phyloP scores from a whole-genome alignment of 2,329 filamentous ascomycete species.

The Xylariales sp. region DNA sequence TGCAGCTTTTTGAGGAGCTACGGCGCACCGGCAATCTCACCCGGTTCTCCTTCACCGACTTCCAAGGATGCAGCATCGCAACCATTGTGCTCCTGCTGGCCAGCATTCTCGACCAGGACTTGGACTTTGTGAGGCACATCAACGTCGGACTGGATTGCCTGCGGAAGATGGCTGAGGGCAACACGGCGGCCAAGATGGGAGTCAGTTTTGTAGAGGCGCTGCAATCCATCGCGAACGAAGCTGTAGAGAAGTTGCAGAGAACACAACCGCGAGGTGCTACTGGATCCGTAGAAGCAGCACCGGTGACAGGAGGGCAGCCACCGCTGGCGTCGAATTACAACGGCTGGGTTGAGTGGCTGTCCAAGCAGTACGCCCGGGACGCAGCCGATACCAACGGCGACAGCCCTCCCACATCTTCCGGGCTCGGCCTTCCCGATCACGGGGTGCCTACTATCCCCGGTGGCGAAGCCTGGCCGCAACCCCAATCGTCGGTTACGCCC shows the following conservation, averaged over 20 bases:
- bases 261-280: not conserved
- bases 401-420: not conserved
- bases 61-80: slow-evolving; percentile 32
- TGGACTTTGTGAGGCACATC: slow-evolving; percentile 22
- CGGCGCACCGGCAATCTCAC: slow-evolving; percentile 23
- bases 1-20: slow-evolving; percentile 25
- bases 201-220: slow-evolving; percentile 22
- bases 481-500: not conserved
- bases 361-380: slow-evolving; percentile 3
- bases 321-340: slow-evolving; percentile 3
- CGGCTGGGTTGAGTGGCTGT: slow-evolving; percentile 4
- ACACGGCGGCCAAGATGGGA: slow-evolving; percentile 21
- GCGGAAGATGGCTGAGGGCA: slow-evolving; percentile 27
- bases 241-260: slow-evolving; percentile 10
- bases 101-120: slow-evolving; percentile 28
- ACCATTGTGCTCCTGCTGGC: slow-evolving; percentile 28
- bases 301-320: slow-evolving; percentile 8
- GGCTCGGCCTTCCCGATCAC: not conserved
- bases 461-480: not conserved
- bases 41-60: slow-evolving; percentile 32
- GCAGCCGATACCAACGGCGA: not conserved
- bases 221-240: slow-evolving; percentile 21
- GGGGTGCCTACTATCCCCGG: not conserved
- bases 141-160: slow-evolving; percentile 26
- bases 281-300: not conserved